Conservation (phyloP, 2,329 filamentous ascomycete genomes). For the Plenodomus biglobosus region DNA sequence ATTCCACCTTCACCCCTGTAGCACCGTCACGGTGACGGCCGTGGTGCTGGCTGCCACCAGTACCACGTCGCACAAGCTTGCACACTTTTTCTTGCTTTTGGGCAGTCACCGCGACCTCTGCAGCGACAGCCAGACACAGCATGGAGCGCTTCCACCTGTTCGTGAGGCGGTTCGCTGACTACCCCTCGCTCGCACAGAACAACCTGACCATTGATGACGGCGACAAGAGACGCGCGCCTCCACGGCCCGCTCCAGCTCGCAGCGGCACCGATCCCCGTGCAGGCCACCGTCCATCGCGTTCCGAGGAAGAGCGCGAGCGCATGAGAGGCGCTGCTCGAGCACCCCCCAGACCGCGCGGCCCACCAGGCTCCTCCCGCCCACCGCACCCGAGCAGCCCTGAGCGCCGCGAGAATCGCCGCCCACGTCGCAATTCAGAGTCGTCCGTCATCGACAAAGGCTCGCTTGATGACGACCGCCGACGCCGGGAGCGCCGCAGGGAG, state of each 20-base stretch:
- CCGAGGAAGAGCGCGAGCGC: slow-evolving; percentile 56
- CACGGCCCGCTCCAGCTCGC: slow-evolving; percentile 47
- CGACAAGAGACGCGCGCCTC: slow-evolving; percentile 44
- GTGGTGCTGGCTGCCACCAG: slow-evolving; percentile 11
- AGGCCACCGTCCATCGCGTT: slow-evolving; percentile 63
- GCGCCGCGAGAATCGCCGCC: slow-evolving; percentile 53
- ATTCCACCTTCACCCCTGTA: slow-evolving; percentile 13
- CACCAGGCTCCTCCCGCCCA: slow-evolving; percentile 43
- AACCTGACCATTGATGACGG: slow-evolving; percentile 68
- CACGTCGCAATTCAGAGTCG: slow-evolving; percentile 77
- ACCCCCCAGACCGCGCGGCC: slow-evolving; percentile 41
- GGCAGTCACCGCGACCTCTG: background rate
- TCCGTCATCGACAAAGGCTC: slow-evolving; percentile 67
- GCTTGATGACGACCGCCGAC: slow-evolving; percentile 62
- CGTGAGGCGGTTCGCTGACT: slow-evolving; percentile 47
- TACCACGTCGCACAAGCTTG: slow-evolving; percentile 21
- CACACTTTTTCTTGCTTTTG: slow-evolving; percentile 2
- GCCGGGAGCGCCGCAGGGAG: slow-evolving; percentile 53
- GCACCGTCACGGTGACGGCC: slow-evolving; percentile 2
- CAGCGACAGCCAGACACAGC: background rate
- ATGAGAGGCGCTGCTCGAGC: slow-evolving; percentile 44
- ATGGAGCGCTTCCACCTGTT: slow-evolving; percentile 49
- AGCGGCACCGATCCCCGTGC: slow-evolving; percentile 50
- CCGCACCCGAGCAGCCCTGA: slow-evolving; percentile 39
- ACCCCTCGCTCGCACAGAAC: slow-evolving; percentile 55